Conservation (phyloP, 208 protist species). For the Wallacemonas sp. region DNA sequence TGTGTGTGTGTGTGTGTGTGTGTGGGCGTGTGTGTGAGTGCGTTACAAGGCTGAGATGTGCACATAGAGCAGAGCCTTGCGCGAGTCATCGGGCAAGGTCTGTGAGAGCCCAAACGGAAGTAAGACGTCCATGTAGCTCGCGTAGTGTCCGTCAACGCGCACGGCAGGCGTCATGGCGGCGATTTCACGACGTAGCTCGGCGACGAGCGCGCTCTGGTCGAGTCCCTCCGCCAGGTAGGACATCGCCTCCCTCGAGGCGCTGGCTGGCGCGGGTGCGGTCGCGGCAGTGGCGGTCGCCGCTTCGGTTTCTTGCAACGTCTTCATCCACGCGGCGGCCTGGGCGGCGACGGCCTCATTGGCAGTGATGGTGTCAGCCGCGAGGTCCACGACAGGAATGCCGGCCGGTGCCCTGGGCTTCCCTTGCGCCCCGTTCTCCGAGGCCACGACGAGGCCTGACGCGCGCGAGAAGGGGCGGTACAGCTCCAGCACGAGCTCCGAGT, state of each 20-base stretch:
- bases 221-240: not conserved
- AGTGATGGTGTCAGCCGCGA: constrained; percentile 44
- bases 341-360: constrained; percentile 42
- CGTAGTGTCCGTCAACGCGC: constrained; percentile 10
- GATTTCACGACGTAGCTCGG: not conserved
- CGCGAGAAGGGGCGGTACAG: constrained; percentile 53
- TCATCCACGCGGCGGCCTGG: constrained; percentile 15
- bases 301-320: constrained; percentile 20
- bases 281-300: not conserved
- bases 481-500: constrained; percentile 64
- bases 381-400: constrained; percentile 49
- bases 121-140: constrained; percentile 28
- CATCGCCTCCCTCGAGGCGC: too few relatives aligned
- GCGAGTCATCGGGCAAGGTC: constrained; percentile 14
- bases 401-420: constrained; percentile 27
- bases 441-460: constrained; percentile 37
- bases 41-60: constrained; percentile 19
- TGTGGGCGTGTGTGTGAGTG: too few relatives aligned
- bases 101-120: constrained; percentile 40
- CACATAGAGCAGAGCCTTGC: constrained; percentile 39
- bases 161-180: constrained; percentile 3
- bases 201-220: constrained; percentile 4
- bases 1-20: too few relatives aligned
- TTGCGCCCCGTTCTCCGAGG: constrained; percentile 35
- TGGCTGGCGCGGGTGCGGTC: not conserved